These are phyloP conservation scores for Truncatella angustata DNA, from an alignment of 2,329 filamentous ascomycete genomes.

Conservation along the genomic window DNA sequence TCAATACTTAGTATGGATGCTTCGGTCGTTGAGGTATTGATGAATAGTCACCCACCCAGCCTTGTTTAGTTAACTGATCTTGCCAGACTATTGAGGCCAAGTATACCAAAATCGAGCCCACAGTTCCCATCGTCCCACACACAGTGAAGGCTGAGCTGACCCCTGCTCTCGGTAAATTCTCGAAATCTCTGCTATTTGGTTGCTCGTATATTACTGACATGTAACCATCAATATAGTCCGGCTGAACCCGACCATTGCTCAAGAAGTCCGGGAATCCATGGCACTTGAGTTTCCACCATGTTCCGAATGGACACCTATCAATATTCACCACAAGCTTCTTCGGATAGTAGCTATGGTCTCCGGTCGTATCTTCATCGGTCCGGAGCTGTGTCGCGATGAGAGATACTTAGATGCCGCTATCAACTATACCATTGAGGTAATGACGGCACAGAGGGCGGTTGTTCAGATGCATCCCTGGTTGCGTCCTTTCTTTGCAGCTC, in stretches of 20 bases:
- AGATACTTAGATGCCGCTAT: constrained; percentile 45
- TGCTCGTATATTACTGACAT: neutral
- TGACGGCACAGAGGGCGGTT: constrained; percentile 24
- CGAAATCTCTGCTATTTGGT: neutral
- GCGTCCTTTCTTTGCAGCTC: neutral
- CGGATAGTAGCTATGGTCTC: constrained; percentile 45
- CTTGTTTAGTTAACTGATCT: neutral
- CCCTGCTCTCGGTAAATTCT: neutral
- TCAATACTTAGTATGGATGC: neutral
- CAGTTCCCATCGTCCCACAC: constrained; percentile 13
- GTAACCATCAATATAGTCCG: neutral
- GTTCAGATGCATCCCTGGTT: constrained; percentile 19
- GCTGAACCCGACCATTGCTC: neutral
- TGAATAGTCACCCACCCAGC: neutral
- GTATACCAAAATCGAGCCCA: constrained; percentile 1
- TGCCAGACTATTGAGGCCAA: neutral
- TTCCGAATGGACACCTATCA: constrained; percentile 38
- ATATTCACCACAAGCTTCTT: constrained; percentile 38
- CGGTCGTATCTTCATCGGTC: constrained; percentile 45
- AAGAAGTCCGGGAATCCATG: neutral
- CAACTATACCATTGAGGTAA: constrained; percentile 43
- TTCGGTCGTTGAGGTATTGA: neutral
- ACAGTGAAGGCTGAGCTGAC: constrained; percentile 2
- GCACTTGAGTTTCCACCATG: constrained; percentile 8
- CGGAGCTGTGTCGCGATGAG: constrained; percentile 42